phyloP scores from a whole-genome alignment of 192 early-diverging fungal species.

The Phycomyces nitens region DNA sequence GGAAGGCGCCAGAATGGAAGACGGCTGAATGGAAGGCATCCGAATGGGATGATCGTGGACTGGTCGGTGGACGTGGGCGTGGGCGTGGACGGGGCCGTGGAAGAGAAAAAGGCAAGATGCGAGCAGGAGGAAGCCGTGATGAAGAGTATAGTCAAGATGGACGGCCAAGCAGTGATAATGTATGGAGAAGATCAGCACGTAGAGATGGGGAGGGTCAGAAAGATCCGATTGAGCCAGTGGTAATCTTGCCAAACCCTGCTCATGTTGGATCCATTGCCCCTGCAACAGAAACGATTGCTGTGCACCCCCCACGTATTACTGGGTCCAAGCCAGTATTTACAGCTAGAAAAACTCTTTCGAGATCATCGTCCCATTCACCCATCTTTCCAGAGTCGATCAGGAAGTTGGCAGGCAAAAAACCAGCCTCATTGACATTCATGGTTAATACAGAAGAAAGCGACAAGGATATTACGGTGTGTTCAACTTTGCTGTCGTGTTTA shows the following conservation, averaged over 20 bases:
- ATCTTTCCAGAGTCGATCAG: conserved; percentile 14
- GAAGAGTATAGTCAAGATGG: conserved; percentile 3
- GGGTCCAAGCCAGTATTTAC: not conserved
- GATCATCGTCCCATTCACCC: not conserved
- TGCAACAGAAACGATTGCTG: not conserved
- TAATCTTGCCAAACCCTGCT: not conserved
- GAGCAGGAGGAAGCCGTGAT: not conserved
- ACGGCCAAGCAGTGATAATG: not conserved
- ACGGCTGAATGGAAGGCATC: not conserved
- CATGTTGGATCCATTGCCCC: not conserved
- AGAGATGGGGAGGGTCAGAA: not conserved
- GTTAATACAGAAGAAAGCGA: conserved; percentile 15
- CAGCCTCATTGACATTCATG: conserved; percentile 11
- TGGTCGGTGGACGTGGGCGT: not conserved
- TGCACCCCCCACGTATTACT: not conserved
- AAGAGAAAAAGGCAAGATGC: not conserved
- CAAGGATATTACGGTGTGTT: conserved; percentile 15
- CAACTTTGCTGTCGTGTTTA: not conserved
- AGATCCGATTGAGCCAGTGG: not conserved
- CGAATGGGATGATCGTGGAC: not conserved
- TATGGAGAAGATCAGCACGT: too few species aligned
- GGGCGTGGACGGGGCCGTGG: conserved; percentile 19
- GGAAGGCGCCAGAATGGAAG: too few species aligned
- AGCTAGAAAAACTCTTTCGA: not conserved
- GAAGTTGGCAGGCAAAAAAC: conserved; percentile 14